phyloP scores from a whole-genome alignment of 2,329 filamentous ascomycete species.

The Fusarium sambucinum region DNA sequence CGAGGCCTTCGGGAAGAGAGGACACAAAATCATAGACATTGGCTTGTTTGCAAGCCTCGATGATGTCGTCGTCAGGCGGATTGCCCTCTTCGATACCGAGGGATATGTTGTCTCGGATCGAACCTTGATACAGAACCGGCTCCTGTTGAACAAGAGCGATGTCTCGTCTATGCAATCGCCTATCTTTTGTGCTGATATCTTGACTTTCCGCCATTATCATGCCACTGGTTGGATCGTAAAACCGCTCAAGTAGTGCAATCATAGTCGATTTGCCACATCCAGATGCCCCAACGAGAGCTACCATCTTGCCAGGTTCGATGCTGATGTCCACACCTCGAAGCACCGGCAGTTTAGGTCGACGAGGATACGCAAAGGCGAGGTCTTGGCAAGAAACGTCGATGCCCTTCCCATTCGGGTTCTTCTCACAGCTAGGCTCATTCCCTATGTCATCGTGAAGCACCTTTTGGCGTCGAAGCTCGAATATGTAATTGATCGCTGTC shows the following conservation, averaged over 20 bases:
- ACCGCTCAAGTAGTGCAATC: constrained; percentile 63
- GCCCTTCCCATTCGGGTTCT: constrained; percentile 38
- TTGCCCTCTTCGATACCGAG: constrained; percentile 57
- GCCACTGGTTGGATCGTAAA: constrained; percentile 55
- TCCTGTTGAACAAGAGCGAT: constrained; percentile 59
- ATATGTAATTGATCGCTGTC: constrained; percentile 62
- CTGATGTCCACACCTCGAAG: constrained; percentile 56
- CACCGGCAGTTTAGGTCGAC: constrained; percentile 52
- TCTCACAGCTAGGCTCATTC: constrained; percentile 28
- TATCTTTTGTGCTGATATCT: constrained; percentile 49
- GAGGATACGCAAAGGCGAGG: constrained; percentile 70
- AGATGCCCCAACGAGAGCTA: constrained; percentile 68
- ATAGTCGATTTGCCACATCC: constrained; percentile 72
- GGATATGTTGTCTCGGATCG: constrained; percentile 67
- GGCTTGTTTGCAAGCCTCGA: constrained; percentile 64
- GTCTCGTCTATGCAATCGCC: constrained; percentile 51
- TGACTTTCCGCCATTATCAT: constrained; percentile 47
- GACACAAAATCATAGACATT: constrained; percentile 69
- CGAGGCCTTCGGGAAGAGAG: constrained; percentile 69
- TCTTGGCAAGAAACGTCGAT: constrained; percentile 62
- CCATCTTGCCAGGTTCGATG: constrained; percentile 61
- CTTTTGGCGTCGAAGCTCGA: constrained; percentile 54
- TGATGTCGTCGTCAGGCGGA: constrained; percentile 55
- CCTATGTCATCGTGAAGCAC: constrained; percentile 50
- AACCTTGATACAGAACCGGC: constrained; percentile 60